phyloP scores from a whole-genome alignment of 768 basidiomycete genomes.

The Boletellus ananiceps region DNA sequence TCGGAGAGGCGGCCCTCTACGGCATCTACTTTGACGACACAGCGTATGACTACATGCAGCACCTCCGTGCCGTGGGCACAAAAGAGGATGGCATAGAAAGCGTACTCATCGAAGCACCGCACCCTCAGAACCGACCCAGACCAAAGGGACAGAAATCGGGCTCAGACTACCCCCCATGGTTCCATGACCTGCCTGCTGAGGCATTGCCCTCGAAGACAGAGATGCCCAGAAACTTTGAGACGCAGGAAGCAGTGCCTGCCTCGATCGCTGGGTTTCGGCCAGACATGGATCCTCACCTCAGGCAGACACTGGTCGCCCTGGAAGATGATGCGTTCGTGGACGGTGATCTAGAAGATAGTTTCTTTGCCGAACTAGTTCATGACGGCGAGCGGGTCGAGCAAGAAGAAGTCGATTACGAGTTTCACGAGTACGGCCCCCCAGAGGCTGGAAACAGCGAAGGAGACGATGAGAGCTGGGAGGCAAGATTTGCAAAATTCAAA shows the following conservation, averaged over 20 bases:
- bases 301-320: conserved; percentile 89
- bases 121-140: conserved; percentile 33
- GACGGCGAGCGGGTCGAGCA: conserved; percentile 64
- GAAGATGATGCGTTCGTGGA: conserved; percentile 96
- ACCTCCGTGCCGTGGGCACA: conserved; percentile 73
- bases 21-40: conserved; percentile 95
- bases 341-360: conserved; percentile 66
- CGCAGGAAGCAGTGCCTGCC: conserved; percentile 72
- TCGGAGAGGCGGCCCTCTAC: conserved; percentile 86
- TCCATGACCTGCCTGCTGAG: conserved; percentile 62
- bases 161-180: conserved; percentile 34
- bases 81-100: conserved; percentile 81
- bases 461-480: conserved; percentile 59
- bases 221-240: conserved; percentile 69
- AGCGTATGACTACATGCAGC: conserved; percentile 98
- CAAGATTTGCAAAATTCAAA: conserved; percentile 79
- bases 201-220: conserved; percentile 69
- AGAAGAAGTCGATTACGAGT: conserved; percentile 64
- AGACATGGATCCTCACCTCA: conserved; percentile 92
- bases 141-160: conserved; percentile 28
- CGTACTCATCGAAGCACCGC: conserved; percentile 73
- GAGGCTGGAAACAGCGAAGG: conserved; percentile 18
- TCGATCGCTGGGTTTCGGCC: conserved; percentile 89
- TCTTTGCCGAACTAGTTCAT: conserved; percentile 66
- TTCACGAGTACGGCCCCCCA: conserved; percentile 44